Conservation (phyloP, 208 protist genomes). For the Acanthamoeba culbertsoni region DNA sequence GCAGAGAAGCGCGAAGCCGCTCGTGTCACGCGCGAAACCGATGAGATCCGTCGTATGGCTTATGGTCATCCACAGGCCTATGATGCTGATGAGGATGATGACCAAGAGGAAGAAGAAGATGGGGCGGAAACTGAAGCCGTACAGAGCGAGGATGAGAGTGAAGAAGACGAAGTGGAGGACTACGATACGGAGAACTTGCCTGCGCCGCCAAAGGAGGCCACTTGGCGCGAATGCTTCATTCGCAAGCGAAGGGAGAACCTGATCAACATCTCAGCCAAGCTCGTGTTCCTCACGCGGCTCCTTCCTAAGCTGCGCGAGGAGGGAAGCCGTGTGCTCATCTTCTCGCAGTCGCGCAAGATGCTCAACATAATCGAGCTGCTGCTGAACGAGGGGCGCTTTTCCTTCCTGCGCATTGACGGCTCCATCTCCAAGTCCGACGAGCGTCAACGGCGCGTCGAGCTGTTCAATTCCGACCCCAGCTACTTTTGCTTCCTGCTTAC, state of each 20-base stretch:
- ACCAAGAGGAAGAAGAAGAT: background rate
- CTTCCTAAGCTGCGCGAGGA: slow-evolving; percentile 62
- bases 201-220: background rate
- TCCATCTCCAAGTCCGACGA: slow-evolving; percentile 64
- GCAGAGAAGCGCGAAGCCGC: background rate
- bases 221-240: slow-evolving; percentile 30
- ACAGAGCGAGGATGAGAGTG: background rate
- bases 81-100: background rate
- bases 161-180: background rate
- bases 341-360: slow-evolving; percentile 74
- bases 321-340: slow-evolving; percentile 75
- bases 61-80: background rate
- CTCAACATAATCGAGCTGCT: slow-evolving; percentile 69
- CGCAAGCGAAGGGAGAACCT: background rate
- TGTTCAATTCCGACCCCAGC: slow-evolving; percentile 64
- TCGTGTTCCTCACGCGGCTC: slow-evolving; percentile 64
- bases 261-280: slow-evolving; percentile 59
- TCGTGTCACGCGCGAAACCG: background rate
- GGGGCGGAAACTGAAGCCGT: background rate
- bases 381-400: slow-evolving; percentile 33
- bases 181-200: background rate
- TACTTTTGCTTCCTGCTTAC: slow-evolving; percentile 75
- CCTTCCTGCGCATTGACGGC: slow-evolving; percentile 70
- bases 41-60: background rate
- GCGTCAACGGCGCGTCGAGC: slow-evolving; percentile 66